Conservation (phyloP, 2,329 filamentous ascomycete species). For the Aspergillus phoenicis region DNA sequence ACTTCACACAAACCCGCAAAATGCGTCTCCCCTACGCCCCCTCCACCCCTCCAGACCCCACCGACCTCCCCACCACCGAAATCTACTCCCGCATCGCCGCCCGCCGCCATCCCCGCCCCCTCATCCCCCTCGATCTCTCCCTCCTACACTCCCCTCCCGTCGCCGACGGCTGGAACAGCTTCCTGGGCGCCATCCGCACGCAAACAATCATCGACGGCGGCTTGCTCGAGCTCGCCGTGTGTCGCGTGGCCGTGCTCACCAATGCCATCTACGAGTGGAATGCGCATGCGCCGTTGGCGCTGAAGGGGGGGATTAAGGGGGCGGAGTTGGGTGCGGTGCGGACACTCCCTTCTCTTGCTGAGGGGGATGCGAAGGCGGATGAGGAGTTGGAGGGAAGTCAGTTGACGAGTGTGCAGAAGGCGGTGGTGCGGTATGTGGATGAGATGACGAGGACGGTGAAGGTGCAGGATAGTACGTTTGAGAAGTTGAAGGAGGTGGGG, state of each 20-base stretch:
- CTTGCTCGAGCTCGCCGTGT: slow-evolving; percentile 76
- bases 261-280: slow-evolving; percentile 83
- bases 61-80: slow-evolving; percentile 34
- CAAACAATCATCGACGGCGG: slow-evolving; percentile 50
- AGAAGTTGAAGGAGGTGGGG: slow-evolving; percentile 54
- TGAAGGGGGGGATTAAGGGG: slow-evolving; percentile 40
- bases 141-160: slow-evolving; percentile 74
- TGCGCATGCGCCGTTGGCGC: slow-evolving; percentile 70
- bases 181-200: slow-evolving; percentile 58
- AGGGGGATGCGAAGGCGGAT: slow-evolving; percentile 32
- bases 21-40: slow-evolving; percentile 45
- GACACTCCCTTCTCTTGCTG: slow-evolving; percentile 53
- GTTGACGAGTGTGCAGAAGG: slow-evolving; percentile 65
- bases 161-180: slow-evolving; percentile 69
- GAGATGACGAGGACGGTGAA: slow-evolving; percentile 76
- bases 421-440: slow-evolving; percentile 72
- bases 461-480: slow-evolving; percentile 71
- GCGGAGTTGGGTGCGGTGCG: slow-evolving; percentile 57
- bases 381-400: slow-evolving; percentile 42
- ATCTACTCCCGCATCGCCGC: slow-evolving; percentile 66
- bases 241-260: slow-evolving; percentile 77
- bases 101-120: slow-evolving; percentile 68
- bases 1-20: background rate
- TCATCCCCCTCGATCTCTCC: slow-evolving; percentile 74
- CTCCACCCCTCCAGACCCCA: slow-evolving; percentile 22